Conservation (phyloP, 176 grass and related monocot species). For the Phyllostachys edulis region DNA sequence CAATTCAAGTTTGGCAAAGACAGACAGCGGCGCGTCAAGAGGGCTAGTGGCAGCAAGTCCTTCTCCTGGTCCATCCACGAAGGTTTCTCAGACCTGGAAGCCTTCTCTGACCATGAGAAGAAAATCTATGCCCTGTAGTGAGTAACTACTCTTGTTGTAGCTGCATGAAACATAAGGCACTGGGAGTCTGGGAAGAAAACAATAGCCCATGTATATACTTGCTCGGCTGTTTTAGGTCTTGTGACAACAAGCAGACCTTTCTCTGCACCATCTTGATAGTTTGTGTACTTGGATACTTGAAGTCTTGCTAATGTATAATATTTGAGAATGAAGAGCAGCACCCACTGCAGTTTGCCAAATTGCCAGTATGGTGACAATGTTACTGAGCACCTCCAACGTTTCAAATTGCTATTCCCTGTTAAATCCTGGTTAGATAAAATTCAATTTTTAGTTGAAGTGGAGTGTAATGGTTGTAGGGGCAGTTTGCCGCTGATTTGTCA, state of each 20-base stretch:
- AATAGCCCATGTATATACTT: conserved; percentile 41
- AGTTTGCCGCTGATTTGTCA: too few species aligned
- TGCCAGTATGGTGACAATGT: not conserved
- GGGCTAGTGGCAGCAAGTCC: conserved; percentile 80
- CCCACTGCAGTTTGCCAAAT: not conserved
- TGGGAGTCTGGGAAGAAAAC: not conserved
- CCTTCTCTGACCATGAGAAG: conserved; percentile 86
- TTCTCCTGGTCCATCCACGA: conserved; percentile 89
- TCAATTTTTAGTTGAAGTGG: not conserved
- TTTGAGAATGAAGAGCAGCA: conserved; percentile 17
- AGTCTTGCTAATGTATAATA: conserved; percentile 19
- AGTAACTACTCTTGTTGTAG: not conserved
- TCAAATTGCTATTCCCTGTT: not conserved
- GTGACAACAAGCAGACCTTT: conserved; percentile 15
- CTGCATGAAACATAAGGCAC: conserved; percentile 29
- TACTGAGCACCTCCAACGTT: not conserved
- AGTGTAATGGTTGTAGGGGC: too few species aligned
- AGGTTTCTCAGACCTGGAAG: conserved; percentile 73
- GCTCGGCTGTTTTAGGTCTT: conserved; percentile 26
- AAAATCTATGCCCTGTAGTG: conserved; percentile 88
- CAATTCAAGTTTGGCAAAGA: conserved; percentile 76
- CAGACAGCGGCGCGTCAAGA: conserved; percentile 77
- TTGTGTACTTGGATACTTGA: not conserved
- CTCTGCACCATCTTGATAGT: conserved; percentile 5
- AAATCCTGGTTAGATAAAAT: not conserved